Base-by-base conservation (phyloP, 1,284 basidiomycete species). In the Cutaneotrichosporon sp. region DNA sequence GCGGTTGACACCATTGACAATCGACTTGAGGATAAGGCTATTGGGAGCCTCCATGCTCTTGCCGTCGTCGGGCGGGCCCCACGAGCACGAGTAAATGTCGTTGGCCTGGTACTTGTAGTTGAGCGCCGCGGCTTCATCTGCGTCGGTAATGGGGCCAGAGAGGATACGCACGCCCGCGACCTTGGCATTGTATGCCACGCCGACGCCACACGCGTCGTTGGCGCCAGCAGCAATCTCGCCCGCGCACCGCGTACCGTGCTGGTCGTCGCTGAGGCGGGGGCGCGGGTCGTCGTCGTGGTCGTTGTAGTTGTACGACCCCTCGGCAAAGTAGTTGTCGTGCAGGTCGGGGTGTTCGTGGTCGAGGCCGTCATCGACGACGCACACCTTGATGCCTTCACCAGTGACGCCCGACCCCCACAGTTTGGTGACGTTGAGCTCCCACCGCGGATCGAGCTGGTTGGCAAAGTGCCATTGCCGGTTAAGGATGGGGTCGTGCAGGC, bases 21-120 rank as follows among this genome's bases (percentile, higher is more conserved):
- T 85, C 5, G 96, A 90, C 70, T 97, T 96, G 70, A 89, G 83
- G 65, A 98, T 96, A 43, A 99, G 79, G 62, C 90, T 87, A 23
- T 84, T 84, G 1, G 96, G 96, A 1, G 85, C 91, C 70, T 98
- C 96, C 93, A 98, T 97, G 15, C 88, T 86, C 63, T 80, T 80
- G 7, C 94, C 94, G 66, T 97, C 90, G 73, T 98, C 96, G 0
- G 94, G 88, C 8, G 96, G 96, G 13, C 96, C 96, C 94, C 94
- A 98, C 55, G 88, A 91, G 76, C 96, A 99, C 54, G 88, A 91
- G 78, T 87, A 98, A 63, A 94, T 92, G 45, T 88, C 87, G 55
- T 89, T 92, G 62, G 90, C 85, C 65, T 97, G 87, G 72, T 86
- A 98, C 14, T 49, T 89, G 62, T 79, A 97, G 76, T 99, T 99